Evolutionary conservation across 176 grass and related monocot species (phyloP).

Genomic region (Bolboschoenus planiculmis): DNA sequence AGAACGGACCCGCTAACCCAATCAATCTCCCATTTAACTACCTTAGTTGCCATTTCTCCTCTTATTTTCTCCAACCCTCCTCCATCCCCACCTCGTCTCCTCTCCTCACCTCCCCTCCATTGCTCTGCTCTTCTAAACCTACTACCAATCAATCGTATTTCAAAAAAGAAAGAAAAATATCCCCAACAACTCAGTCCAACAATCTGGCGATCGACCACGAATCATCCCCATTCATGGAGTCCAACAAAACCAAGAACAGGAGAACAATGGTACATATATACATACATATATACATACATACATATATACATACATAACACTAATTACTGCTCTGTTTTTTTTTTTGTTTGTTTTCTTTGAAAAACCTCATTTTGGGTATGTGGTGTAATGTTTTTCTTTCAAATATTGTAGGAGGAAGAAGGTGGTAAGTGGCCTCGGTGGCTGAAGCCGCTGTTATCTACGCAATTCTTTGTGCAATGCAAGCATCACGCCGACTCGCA

Average conservation of each 20-base stretch:
- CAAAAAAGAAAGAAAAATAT: neutral
- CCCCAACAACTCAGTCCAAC: neutral
- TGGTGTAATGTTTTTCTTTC: neutral
- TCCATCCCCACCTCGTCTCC: neutral
- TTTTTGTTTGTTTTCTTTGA: conserved; percentile 5
- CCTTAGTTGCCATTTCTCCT: conserved; percentile 9
- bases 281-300: no score
- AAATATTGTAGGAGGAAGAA: conserved; percentile 27
- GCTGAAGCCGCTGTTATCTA: conserved; percentile 78
- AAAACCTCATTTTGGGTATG: neutral
- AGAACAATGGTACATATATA: conserved; percentile 22
- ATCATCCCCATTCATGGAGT: conserved; percentile 18
- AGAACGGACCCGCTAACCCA: conserved; percentile 28
- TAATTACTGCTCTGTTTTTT: neutral
- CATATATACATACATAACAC: no score
- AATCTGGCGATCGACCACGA: conserved; percentile 22
- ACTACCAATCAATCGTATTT: neutral
- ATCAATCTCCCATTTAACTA: conserved; percentile 22
- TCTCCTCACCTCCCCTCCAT: neutral
- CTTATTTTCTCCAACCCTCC: conserved; percentile 17
- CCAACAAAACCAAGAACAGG: conserved; percentile 23
- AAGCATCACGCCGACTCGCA: conserved; percentile 75
- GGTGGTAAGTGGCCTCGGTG: conserved; percentile 79
- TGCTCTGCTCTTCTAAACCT: neutral
- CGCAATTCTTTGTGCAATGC: conserved; percentile 96